Evolutionary conservation across 345 rosid genomes (phyloP), one percentile per base, ranked within the genome.

Genomic region (Pugionium cornutum): DNA sequence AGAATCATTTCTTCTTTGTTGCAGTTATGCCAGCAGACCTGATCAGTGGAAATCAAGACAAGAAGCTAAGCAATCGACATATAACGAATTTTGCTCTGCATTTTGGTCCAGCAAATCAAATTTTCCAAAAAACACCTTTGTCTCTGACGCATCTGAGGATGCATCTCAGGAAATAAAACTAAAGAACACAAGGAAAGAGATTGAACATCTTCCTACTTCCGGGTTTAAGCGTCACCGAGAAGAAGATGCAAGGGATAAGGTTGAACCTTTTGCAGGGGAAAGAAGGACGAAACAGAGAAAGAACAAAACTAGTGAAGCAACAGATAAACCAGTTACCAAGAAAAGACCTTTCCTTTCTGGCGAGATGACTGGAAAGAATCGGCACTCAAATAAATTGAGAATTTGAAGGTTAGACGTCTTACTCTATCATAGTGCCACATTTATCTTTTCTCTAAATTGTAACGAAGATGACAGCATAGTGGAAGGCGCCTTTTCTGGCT

Each of bases 41-140:
- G 91, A 84, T 53, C 87, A 81, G 60, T 94, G 99, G 99, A 88
- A 78, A 79, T 78, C 81, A 37, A 90, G 69, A 76, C 97, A 84
- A 77, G 82, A 76, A 75, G 80, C 92, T 5, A 94, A 90, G 79
- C 86, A 90, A 73, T 83, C 88, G 6, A 67, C 88, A 64, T 90
- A 83, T 78, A 73, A 85, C 6, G 88, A 90, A 5, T 94, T 84
- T 63, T 66, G 43, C 62, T 79, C 82, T 44, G 58, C 84, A 52
- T 94, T 94, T 72, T 96, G 97, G 55, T 78, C 91, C 25, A 57
- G 64, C 58, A 83, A 81, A 71, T 49, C 76, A 58, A 82, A 72
- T 34, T 74, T 72, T 62, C 78, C 64, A 74, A 76, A 67, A 50
- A 83, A 77, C 61, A 57, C 73, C 30, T 81, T 83, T 75, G 77